Evolutionary conservation across 1,284 basidiomycete species (phyloP).

Genomic region (Sanguinoderma infundibulare): DNA sequence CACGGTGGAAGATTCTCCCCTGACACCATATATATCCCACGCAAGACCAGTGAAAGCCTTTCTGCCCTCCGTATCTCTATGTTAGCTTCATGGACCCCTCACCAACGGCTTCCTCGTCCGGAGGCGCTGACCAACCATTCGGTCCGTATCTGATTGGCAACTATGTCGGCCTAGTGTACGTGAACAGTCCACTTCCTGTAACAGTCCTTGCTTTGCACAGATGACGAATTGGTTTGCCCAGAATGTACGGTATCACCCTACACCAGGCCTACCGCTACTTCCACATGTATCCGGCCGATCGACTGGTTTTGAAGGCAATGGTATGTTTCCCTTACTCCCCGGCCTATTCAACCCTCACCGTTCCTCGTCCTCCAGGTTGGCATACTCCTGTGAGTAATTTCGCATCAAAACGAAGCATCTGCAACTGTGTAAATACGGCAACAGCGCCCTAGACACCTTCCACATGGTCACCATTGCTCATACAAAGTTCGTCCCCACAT

Average conservation of each 20-base stretch:
- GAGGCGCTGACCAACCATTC: not conserved
- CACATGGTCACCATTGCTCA: not conserved
- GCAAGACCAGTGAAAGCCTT: not conserved
- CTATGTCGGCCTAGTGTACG: not conserved
- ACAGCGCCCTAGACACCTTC: not conserved
- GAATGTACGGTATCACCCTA: not conserved
- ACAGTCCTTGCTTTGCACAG: too few relatives aligned
- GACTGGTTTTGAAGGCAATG: not conserved
- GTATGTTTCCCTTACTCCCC: not conserved
- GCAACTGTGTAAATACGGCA: not conserved
- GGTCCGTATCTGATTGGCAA: not conserved
- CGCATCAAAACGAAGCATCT: not conserved
- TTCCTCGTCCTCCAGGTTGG: not conserved
- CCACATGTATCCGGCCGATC: not conserved
- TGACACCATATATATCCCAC: not conserved
- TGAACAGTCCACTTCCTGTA: not conserved
- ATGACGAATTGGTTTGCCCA: not conserved
- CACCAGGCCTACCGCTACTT: not conserved
- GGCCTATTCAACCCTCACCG: not conserved
- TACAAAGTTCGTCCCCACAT: not conserved
- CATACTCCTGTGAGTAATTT: not conserved
- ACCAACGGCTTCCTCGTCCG: not conserved
- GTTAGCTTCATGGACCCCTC: not conserved
- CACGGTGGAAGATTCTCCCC: not conserved
- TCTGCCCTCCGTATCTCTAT: not conserved